Evolutionary conservation across 176 grass and related monocot genomes (phyloP), one percentile per base, ranked within the genome.

Genomic region (Eragrostis nindensis): DNA sequence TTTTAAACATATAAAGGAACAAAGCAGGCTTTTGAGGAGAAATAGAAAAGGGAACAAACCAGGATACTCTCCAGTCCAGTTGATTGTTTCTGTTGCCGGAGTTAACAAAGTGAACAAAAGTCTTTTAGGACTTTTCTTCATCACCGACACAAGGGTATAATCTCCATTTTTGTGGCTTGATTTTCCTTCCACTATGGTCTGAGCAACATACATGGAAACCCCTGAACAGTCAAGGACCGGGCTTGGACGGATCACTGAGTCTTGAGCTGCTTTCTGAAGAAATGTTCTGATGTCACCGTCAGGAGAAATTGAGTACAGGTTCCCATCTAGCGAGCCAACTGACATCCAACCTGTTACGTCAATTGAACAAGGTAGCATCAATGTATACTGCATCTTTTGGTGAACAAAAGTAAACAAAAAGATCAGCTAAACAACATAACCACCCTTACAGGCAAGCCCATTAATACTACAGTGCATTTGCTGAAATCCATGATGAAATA

Each of bases 251-350:
- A 94, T 94, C 21, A 87, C 92, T 44, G 90, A 92, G 42, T 89
- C 84, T 63, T 63, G 18, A n/a, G 90, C 74, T 81, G 83, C 85
- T 87, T 70, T 32, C 74, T 72, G 73, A 39, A 92, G 77, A 78
- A 92, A 88, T 78, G 87, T 94, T 64, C 66, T 89, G 39, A 87
- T 59, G 24, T 92, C 77, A 42, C 90, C 95, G 66, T 82, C 32
- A 61, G 87, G 95, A 32, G 92, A 91, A 49, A 98, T 77, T 7
- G 85, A 94, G 85, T 98, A 94, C 11, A 94, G 75, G 41, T 29
- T 78, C n/a, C 95, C 95, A 75, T 98, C 95, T 83, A 91, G 71
- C 15, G 94, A 91, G 8, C 90, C 92, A 82, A 97, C 75, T 36
- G 95, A 97, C 52, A 94, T 82, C 95, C 95, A 94, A 88, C 90